Base-by-base conservation (phyloP, 495 filamentous ascomycete species). In the Penicillium ucsense region DNA sequence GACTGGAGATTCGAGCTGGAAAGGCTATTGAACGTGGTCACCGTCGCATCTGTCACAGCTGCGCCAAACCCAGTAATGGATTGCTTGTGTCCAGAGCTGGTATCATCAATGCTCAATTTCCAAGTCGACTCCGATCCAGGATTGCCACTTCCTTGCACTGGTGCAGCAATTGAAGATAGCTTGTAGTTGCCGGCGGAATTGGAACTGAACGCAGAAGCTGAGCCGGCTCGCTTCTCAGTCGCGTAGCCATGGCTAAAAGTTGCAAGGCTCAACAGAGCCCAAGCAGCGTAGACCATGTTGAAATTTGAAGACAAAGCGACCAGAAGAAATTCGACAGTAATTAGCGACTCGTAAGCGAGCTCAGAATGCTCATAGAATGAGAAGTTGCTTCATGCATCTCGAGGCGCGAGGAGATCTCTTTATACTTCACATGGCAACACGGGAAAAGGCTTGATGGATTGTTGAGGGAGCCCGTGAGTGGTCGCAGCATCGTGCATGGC, bases 41-140 rank as follows among this genome's bases (percentile, higher is more conserved):
- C 76, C 4, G 76, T 77, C 6, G 75, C 71, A 51, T 79, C 77
- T 12, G 77, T 80, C 34, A 77, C 73, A 5, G 76, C 68, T 33
- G 70, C 74, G 28, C 77, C 77, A 46, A 80, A 80, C 3, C 77
- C 77, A 27, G 57, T 63, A 50, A 80, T 68, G 12, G 64, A 70
- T 53, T 77, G 69, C 40, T 73, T 76, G 41, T 72, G 57, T 5
- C 74, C 74, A 9, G 66, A 52, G 43, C 55, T 34, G 5, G 72
- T 71, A 53, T 78, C 74, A 38, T 78, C 70, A 20, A 78, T 64
- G 37, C 43, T 72, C n/a, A 76, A 52, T 43, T 59, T 59, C 72
- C 74, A 78, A 29, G 67, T 70, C 36, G 69, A 73, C 30, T 56
- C 49, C 2, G 59, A 63, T 6, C 68, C 71, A 0, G 71, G 60